Base-by-base conservation (phyloP, 208 protist genomes). In the Leishmania tropica region DNA sequence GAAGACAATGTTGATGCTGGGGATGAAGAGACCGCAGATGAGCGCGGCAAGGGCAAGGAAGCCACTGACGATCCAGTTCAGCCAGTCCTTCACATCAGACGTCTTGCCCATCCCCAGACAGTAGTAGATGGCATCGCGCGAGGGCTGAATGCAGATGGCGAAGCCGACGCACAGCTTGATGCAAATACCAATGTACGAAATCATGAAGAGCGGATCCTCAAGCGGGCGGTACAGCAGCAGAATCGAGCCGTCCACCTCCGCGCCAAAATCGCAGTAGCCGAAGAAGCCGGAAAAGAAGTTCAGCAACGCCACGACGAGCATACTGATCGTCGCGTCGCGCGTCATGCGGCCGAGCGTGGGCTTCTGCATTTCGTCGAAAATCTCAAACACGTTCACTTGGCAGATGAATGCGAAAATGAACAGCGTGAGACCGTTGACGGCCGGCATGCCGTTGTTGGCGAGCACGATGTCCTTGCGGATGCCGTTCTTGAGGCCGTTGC, bases 331-430 rank as follows among this genome's bases (percentile, higher is more conserved):
- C 28, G 83, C 85, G 58, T 95, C 88, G 37, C 71, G 80, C 42
- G 87, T 95, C 83, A 97, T 90, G 56, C 81, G 73, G 7, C 64
- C 3, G 62, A 88, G 85, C 31, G 88, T 88, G 11, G 81, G 83
- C 71, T 88, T 73, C 67, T 31, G 64, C 92, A 96, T 93, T 76
- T 97, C 95, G 48, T 81, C 79, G 75, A 93, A 94, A 21, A 97
- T 87, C 81, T 95, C 93, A 72, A 95, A 94, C 10, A 82, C 84
- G 78, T 96, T 96, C 67, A 92, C 81, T 80, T 97, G 95, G 45
- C 90, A 95, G 4, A 96, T 83, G 76, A 93, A 96, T 4, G 95
- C 89, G 70, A 94, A 96, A 48, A 96, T 90, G 81, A 96, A 95
- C 17, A 96, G 83, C 37, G 85, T 84, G 56, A 97, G 84, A 19